These are phyloP conservation scores for Curvularia spicifera DNA, from an alignment of 2,329 filamentous ascomycete species.

Conservation along the genomic window DNA sequence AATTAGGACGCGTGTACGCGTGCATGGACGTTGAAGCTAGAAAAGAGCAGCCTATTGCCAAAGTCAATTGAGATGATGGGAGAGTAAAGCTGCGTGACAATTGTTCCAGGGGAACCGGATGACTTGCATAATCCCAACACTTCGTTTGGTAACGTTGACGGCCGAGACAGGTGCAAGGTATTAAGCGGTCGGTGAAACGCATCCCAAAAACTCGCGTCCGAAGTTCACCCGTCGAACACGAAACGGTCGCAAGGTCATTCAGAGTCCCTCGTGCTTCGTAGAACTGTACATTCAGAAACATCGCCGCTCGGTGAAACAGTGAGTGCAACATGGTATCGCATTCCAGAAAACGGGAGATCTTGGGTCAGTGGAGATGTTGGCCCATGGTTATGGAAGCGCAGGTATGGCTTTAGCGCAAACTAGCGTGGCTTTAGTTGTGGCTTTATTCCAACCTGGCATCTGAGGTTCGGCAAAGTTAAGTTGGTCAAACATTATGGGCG, in stretches of 20 bases:
- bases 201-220: neutral
- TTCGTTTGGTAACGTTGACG: neutral
- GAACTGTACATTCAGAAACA: neutral
- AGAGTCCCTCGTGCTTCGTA: neutral
- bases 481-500: no score
- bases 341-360: neutral
- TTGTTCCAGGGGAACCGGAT: neutral
- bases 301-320: neutral
- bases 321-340: neutral
- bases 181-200: neutral
- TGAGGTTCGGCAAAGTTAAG: neutral
- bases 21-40: neutral
- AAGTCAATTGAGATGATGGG: neutral
- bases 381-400: neutral
- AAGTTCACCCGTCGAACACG: neutral
- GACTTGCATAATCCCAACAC: neutral
- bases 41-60: no score
- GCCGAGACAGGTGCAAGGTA: neutral
- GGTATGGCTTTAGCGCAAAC: slow-evolving; percentile 1
- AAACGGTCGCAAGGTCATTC: neutral
- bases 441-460: neutral
- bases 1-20: slow-evolving; percentile 2
- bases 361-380: neutral
- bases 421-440: neutral
- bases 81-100: neutral